Percentiles rank a stretch among this genome's conserved stretches.
These are phyloP conservation scores for Ophiocordyceps robertsii DNA, from an alignment of 2,329 filamentous ascomycete genomes.

Conservation along the genomic window DNA sequence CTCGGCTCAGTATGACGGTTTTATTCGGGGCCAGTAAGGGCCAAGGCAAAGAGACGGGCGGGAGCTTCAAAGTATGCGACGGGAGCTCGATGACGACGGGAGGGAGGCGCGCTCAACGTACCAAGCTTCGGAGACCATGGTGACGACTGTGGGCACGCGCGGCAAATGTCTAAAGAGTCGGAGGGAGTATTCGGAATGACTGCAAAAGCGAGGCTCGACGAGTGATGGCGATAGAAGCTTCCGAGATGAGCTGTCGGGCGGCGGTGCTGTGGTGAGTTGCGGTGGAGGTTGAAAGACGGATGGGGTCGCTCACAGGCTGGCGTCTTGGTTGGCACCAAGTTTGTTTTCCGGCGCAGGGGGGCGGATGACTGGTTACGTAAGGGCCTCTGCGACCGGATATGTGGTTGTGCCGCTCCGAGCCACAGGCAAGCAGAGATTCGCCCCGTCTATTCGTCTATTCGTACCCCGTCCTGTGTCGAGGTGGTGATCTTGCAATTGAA, in stretches of 20 bases:
- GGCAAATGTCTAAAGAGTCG: conserved; percentile 5
- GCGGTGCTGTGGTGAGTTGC: conserved; percentile 10
- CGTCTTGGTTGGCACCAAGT: conserved; percentile 18
- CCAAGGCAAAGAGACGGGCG: conserved; percentile 2
- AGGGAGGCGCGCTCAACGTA: conserved; percentile 38
- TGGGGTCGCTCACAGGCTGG: conserved; percentile 18
- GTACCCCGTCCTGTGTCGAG: too few species aligned
- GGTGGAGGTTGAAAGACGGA: conserved; percentile 22
- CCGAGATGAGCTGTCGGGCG: conserved; percentile 11
- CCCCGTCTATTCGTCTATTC: too few species aligned
- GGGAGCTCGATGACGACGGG: conserved; percentile 11
- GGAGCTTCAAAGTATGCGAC: conserved; percentile 16
- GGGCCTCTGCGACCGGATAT: conserved; percentile 6
- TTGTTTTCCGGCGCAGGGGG: background rate
- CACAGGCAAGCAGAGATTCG: too few species aligned
- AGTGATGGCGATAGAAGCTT: conserved; percentile 10
- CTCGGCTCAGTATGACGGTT: background rate
- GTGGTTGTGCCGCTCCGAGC: background rate
- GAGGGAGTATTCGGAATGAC: conserved; percentile 3
- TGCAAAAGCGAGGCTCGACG: conserved; percentile 1
- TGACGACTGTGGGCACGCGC: conserved; percentile 24
- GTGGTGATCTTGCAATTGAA: too few species aligned
- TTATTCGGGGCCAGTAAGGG: background rate
- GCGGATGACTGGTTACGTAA: conserved; percentile 14
- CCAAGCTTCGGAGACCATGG: conserved; percentile 73